Conservation (phyloP, 2,329 filamentous ascomycete species). For the Penicillium sp. region DNA sequence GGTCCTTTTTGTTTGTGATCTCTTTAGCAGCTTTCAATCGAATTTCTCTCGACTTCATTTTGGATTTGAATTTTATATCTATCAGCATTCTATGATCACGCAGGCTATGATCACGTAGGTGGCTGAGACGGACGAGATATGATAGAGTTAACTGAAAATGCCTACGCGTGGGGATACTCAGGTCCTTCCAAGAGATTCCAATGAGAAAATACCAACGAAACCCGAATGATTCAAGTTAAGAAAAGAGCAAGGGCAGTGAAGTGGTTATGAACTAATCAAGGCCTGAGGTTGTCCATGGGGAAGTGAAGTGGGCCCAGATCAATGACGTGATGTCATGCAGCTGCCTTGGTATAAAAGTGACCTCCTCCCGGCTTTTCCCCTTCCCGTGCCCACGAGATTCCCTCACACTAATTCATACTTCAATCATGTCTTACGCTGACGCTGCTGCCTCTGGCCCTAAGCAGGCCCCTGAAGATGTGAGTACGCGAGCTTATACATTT, state of each 20-base stretch:
- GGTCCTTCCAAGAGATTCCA: too few species aligned
- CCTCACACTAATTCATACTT: slow-evolving; percentile 2
- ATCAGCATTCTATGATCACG: slow-evolving; percentile 1
- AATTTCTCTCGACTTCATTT: slow-evolving; percentile 24
- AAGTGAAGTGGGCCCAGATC: slow-evolving; percentile 20
- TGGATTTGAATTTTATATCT: not conserved
- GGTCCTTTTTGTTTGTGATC: slow-evolving; percentile 31
- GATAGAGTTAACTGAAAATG: too few species aligned
- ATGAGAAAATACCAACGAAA: too few species aligned
- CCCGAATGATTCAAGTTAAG: too few species aligned
- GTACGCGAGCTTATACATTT: slow-evolving; percentile 15
- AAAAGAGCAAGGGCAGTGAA: too few species aligned
- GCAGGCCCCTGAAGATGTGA: slow-evolving; percentile 51
- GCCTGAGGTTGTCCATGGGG: not conserved
- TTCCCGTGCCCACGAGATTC: slow-evolving; percentile 8
- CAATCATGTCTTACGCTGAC: slow-evolving; percentile 52
- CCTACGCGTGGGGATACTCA: too few species aligned
- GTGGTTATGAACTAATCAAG: too few species aligned
- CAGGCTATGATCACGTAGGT: slow-evolving; percentile 12
- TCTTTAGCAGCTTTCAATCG: slow-evolving; percentile 33
- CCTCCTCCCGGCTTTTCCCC: slow-evolving; percentile 5
- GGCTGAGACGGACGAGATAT: slow-evolving; percentile 1
- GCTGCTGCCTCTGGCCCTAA: slow-evolving; percentile 50
- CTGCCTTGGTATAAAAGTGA: slow-evolving; percentile 27
- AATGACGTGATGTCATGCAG: slow-evolving; percentile 38